These are phyloP conservation scores for Suillus luteus DNA, from an alignment of 768 basidiomycete species.

Conservation along the genomic window DNA sequence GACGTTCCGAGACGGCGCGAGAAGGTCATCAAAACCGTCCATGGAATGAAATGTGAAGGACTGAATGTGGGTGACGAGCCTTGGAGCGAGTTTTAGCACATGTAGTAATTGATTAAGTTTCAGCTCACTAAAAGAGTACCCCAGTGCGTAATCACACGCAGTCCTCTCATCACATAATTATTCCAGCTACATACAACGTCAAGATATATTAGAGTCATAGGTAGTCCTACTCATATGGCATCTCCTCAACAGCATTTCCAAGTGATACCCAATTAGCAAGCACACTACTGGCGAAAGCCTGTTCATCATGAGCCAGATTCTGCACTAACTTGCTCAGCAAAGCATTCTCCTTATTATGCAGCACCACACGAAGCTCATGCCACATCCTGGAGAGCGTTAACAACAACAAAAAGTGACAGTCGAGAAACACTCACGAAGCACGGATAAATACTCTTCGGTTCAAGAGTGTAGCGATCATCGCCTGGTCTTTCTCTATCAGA, in stretches of 20 bases:
- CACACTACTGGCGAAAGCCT: slow-evolving; percentile 62
- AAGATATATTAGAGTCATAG: slow-evolving; percentile 8
- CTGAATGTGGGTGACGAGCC: not conserved
- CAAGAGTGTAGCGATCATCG: slow-evolving; percentile 71
- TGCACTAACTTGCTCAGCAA: slow-evolving; percentile 75
- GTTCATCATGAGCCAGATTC: slow-evolving; percentile 73
- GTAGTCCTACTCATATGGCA: slow-evolving; percentile 77
- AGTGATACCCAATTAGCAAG: slow-evolving; percentile 76
- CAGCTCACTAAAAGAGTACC: not conserved
- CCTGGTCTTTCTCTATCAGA: slow-evolving; percentile 84
- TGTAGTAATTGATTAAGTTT: not conserved
- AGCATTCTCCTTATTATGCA: slow-evolving; percentile 89
- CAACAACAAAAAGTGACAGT: slow-evolving; percentile 3
- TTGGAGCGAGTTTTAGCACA: not conserved
- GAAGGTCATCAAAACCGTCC: slow-evolving; percentile 80
- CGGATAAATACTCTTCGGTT: slow-evolving; percentile 85
- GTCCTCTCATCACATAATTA: not conserved
- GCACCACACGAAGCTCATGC: slow-evolving; percentile 91
- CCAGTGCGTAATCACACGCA: not conserved
- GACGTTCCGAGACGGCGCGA: slow-evolving; percentile 57
- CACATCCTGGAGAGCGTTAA: slow-evolving; percentile 65
- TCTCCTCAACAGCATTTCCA: slow-evolving; percentile 66
- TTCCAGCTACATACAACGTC: not conserved
- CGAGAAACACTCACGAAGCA: slow-evolving; percentile 59
- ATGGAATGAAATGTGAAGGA: slow-evolving; percentile 27